Evolutionary conservation across 1,139 yeast species (phyloP).

Genomic region (Magnusiomyces starmeri): DNA sequence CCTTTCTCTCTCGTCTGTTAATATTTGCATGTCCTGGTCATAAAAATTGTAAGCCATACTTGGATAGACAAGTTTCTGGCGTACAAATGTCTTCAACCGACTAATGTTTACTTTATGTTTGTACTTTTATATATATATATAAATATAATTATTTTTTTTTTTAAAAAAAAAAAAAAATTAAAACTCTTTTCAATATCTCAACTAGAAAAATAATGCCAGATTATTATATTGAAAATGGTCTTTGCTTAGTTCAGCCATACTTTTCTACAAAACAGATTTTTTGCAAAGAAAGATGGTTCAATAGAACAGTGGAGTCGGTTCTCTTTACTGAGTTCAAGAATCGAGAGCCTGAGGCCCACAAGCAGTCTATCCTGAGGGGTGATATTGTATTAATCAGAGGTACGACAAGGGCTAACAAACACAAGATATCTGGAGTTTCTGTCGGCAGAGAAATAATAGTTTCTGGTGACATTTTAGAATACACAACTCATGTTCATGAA

Average conservation of each 20-base stretch:
- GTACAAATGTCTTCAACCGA: constrained; percentile 17
- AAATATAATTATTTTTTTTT: background rate
- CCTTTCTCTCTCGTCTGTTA: constrained; percentile 3
- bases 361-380: background rate
- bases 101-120: constrained; percentile 1
- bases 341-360: background rate
- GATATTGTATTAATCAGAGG: constrained; percentile 1
- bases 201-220: background rate
- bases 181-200: constrained; percentile 3
- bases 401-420: background rate
- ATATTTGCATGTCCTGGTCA: constrained; percentile 1
- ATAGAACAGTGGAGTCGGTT: constrained; percentile 7
- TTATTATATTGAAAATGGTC: constrained; percentile 8
- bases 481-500: constrained; percentile 13
- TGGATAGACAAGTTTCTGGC: constrained; percentile 15
- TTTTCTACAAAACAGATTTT: constrained; percentile 3
- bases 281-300: constrained; percentile 14
- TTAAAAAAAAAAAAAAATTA: background rate
- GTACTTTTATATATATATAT: background rate
- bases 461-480: constrained; percentile 6
- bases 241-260: constrained; percentile 13
- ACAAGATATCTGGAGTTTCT: background rate
- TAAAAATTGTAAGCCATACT: constrained; percentile 12
- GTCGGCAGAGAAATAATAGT: background rate
- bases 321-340: background rate